A percentile compares a stretch with the other conserved stretches of the same genome.
Conservation (phyloP, 768 basidiomycete genomes). For the Auricularia sp. region DNA sequence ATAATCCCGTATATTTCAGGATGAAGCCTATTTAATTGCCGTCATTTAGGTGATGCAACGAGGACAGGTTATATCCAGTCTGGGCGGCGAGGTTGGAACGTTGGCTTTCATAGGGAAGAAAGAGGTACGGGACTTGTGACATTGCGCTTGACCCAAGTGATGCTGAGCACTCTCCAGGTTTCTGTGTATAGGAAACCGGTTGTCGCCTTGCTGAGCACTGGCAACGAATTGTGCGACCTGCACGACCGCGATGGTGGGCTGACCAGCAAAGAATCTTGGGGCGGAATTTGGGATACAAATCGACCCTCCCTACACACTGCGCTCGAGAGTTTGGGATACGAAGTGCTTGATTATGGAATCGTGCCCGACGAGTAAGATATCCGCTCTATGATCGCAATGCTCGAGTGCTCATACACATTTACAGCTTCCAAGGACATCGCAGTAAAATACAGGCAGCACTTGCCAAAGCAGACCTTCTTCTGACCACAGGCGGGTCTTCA, state of each 20-base stretch:
- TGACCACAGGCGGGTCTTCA: slow-evolving; percentile 85
- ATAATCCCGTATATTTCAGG: neutral
- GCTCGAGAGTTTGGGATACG: slow-evolving; percentile 63
- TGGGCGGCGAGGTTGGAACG: slow-evolving; percentile 79
- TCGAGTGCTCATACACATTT: neutral
- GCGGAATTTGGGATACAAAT: slow-evolving; percentile 79
- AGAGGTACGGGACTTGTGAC: slow-evolving; percentile 22
- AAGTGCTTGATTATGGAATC: slow-evolving; percentile 73
- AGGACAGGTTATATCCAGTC: slow-evolving; percentile 49
- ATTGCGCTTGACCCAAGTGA: neutral
- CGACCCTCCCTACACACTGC: slow-evolving; percentile 65
- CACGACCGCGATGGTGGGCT: slow-evolving; percentile 23
- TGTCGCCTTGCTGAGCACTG: slow-evolving; percentile 77
- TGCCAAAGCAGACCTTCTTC: slow-evolving; percentile 56
- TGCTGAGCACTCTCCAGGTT: slow-evolving; percentile 35
- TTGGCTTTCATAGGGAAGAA: slow-evolving; percentile 67
- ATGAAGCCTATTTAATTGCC: neutral
- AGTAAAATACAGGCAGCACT: slow-evolving; percentile 47
- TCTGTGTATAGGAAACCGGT: slow-evolving; percentile 60
- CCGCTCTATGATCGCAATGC: neutral
- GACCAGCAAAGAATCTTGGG: slow-evolving; percentile 36
- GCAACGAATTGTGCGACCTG: slow-evolving; percentile 69
- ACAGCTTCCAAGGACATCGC: slow-evolving; percentile 49
- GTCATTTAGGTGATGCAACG: slow-evolving; percentile 31
- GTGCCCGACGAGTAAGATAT: slow-evolving; percentile 55